Base-by-base conservation (phyloP, 2,329 filamentous ascomycete species). In the Delphinella strobiligena region DNA sequence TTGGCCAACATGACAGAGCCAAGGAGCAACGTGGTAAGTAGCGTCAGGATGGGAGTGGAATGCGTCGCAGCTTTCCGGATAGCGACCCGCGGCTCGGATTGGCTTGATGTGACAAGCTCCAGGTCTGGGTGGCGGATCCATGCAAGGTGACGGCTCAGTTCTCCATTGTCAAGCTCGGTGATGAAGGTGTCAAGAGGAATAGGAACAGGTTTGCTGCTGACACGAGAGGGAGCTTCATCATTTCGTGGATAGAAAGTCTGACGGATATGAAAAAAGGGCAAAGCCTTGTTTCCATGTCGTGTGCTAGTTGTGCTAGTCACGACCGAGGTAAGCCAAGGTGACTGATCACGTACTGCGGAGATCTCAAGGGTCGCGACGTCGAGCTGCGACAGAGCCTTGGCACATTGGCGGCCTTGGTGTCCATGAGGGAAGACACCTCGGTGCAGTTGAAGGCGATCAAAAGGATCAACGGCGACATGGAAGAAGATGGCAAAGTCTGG, bases 401-500 rank as follows among this genome's bases (percentile, higher is more conserved):
- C 36, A 14, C 29, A 18, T 1, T 3, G 10, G 12, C 15, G 12
- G 22, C 22, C 7, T 7, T 27, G 7, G 7, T 27, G 22, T 7
- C 22, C 22, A 27, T 27, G 12, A 12, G 22, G 22, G 12, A 27
- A 27, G 22, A 7, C 22, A 12, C 7, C 7, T 27, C n/a, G n/a
- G n/a, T n/a, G n/a, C n/a, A n/a, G n/a, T n/a, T n/a, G n/a, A n/a
- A n/a, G n/a, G n/a, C n/a, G n/a, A n/a, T n/a, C n/a, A n/a, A n/a
- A n/a, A n/a, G n/a, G n/a, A 17, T 18, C 32, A 11, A 12, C 5
- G n/a, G 11, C 18, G 11, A 12, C 27, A 19, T 39, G 41, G n/a
- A 30, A 31, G 17, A 43, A 15, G 18, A 43, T 19, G n/a, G 36
- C 27, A 12, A 43, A 30, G 19, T 43, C 41, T 5, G 33, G 31